Evolutionary conservation across 148 eudicot genomes (phyloP), one percentile per base, ranked within the genome.

Genomic region (Diospyros kaki): DNA sequence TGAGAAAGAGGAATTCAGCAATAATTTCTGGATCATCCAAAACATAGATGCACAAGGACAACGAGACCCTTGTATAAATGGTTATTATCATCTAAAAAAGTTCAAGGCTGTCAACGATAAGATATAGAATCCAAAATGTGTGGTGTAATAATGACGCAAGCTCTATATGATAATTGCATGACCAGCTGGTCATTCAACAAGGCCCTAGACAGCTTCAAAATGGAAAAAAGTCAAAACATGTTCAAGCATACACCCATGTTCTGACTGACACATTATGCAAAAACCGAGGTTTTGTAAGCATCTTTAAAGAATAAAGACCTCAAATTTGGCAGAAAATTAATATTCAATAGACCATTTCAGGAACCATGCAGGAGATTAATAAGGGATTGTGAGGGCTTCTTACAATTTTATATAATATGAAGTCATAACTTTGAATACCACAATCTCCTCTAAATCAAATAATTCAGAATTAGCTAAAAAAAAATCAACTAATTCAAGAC

Each of bases 181-280:
- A 11, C 70, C 5, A 66, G 70, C 70, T 9, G 42, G 65, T 9
- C 70, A 66, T 66, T 54, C 70, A 66, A 6, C 41, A 48, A 6
- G 38, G 28, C 1, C 43, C 70, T 66, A 15, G 45, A n/a, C 46
- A 12, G 12, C 53, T 5, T 46, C 40, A 46, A 48, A 44, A 13
- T 6, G 6, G 4, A 3, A 6, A 14, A 66, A 13, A 2, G 6
- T 4, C 55, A 62, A 62, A 62, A 62, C 2, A 62, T 62, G 10
- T 14, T 38, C 2, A 62, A 62, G 40, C 43, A 9, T 62, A 40
- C 14, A 38, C 12, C 43, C 13, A 62, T 62, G 65, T 40, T 60
- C 43, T 18, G 8, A 17, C 64, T 28, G 2, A 2, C 9, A 28
- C 10, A 18, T 2, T 7, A 15, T 14, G 0, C 28, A 0, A 28